Evolutionary conservation across 306 rosid genomes (phyloP).

Genomic region (Cucurbita ficifolia): DNA sequence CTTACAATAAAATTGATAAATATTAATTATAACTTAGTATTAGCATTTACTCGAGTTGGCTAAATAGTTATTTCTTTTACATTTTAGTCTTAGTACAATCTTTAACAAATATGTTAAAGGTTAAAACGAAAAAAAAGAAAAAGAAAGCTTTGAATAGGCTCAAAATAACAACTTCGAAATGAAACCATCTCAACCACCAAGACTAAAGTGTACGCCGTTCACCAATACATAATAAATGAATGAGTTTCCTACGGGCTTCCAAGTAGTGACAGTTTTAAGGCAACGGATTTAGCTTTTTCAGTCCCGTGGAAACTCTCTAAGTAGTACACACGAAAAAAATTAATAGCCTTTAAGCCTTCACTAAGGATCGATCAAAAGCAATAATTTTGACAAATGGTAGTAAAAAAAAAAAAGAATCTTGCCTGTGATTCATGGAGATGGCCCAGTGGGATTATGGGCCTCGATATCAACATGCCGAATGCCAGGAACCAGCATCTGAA

Average conservation of each 20-base stretch:
- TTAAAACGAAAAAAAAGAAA: no score
- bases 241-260: background rate
- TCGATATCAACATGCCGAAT: conserved; percentile 89
- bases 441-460: conserved; percentile 70
- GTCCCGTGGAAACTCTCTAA: background rate
- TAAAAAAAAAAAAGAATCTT: background rate
- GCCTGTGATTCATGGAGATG: background rate
- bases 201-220: background rate
- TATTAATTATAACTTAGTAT: no score
- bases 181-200: background rate
- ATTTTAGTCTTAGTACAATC: no score
- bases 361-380: background rate
- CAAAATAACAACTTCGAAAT: background rate
- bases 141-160: no score
- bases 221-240: background rate
- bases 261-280: background rate
- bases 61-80: no score
- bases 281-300: background rate
- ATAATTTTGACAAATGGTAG: background rate
- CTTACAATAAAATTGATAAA: no score
- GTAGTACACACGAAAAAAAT: background rate
- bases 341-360: background rate
- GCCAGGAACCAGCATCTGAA: conserved; percentile 87
- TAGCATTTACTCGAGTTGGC: no score
- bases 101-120: no score